phyloP scores from a whole-genome alignment of 495 filamentous ascomycete species.

The Lepraria neglecta region DNA sequence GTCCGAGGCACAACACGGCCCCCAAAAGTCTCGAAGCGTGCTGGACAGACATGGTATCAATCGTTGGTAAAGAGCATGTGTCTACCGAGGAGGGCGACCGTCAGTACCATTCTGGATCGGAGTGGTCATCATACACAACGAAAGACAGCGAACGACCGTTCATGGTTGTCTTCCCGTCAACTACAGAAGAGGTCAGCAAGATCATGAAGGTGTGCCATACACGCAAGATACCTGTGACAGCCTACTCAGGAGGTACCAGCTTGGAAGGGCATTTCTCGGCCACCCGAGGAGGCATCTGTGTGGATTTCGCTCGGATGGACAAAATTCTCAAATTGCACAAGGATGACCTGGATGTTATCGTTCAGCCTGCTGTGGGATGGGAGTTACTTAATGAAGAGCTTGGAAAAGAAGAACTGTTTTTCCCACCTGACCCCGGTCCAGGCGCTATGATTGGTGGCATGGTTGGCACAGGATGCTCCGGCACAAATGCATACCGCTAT shows the following conservation, averaged over 20 bases:
- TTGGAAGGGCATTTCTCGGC: conserved; percentile 77
- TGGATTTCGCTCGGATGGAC: conserved; percentile 73
- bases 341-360: conserved; percentile 72
- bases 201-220: conserved; percentile 71
- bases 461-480: conserved; percentile 75
- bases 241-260: conserved; percentile 69
- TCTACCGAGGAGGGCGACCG: conserved; percentile 65
- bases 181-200: conserved; percentile 61
- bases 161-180: conserved; percentile 57
- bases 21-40: conserved; percentile 79
- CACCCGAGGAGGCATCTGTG: conserved; percentile 66
- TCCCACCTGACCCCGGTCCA: conserved; percentile 74
- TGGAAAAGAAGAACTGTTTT: conserved; percentile 62
- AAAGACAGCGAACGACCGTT: conserved; percentile 48
- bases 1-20: conserved; percentile 62
- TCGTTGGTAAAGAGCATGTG: conserved; percentile 80
- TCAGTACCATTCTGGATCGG: conserved; percentile 67
- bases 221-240: conserved; percentile 65
- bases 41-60: conserved; percentile 82
- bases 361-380: conserved; percentile 78
- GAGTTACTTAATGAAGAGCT: conserved; percentile 69
- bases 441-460: conserved; percentile 64
- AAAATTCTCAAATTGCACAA: conserved; percentile 63
- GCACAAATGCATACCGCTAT: conserved; percentile 75
- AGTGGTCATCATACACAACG: conserved; percentile 76